Conservation (phyloP, 2,329 filamentous ascomycete species). For the Calonectria fujianensis region DNA sequence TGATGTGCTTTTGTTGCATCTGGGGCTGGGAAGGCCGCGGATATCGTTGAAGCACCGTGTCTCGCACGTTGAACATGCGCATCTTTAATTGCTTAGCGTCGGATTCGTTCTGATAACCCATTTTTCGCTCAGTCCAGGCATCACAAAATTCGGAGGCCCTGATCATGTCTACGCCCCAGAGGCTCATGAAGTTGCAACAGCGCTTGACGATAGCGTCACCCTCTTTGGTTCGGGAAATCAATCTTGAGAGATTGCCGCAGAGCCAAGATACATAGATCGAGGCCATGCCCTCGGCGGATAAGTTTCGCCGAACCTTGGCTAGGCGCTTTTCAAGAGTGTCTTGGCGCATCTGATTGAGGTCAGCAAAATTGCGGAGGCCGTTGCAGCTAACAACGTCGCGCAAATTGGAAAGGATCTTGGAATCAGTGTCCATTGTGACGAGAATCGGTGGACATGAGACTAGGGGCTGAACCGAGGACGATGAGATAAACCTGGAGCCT, state of each 20-base stretch:
- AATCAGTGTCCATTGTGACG: slow-evolving; percentile 48
- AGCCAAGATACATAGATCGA: slow-evolving; percentile 57
- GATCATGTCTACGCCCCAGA: slow-evolving; percentile 7
- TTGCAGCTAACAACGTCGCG: slow-evolving; percentile 50
- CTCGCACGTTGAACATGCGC: slow-evolving; percentile 1
- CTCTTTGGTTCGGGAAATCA: not conserved
- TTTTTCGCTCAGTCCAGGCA: slow-evolving; percentile 15
- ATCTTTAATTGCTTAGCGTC: not conserved
- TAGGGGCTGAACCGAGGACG: not conserved
- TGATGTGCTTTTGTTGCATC: not conserved
- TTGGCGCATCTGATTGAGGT: slow-evolving; percentile 53
- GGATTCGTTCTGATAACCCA: not conserved
- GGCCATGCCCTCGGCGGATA: slow-evolving; percentile 44
- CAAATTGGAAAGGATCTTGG: slow-evolving; percentile 46
- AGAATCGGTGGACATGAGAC: not conserved
- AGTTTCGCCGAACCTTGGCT: slow-evolving; percentile 13
- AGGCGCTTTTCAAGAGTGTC: slow-evolving; percentile 51
- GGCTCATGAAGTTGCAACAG: slow-evolving; percentile 3
- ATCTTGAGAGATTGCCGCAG: slow-evolving; percentile 37
- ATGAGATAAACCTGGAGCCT: not conserved
- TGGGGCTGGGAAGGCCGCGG: not conserved
- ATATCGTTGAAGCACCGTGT: not conserved
- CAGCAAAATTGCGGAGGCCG: slow-evolving; percentile 45
- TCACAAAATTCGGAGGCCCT: slow-evolving; percentile 3
- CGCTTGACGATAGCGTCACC: not conserved